These are phyloP conservation scores for Sarocladium kiliense DNA, from an alignment of 2,329 filamentous ascomycete species.

Conservation along the genomic window DNA sequence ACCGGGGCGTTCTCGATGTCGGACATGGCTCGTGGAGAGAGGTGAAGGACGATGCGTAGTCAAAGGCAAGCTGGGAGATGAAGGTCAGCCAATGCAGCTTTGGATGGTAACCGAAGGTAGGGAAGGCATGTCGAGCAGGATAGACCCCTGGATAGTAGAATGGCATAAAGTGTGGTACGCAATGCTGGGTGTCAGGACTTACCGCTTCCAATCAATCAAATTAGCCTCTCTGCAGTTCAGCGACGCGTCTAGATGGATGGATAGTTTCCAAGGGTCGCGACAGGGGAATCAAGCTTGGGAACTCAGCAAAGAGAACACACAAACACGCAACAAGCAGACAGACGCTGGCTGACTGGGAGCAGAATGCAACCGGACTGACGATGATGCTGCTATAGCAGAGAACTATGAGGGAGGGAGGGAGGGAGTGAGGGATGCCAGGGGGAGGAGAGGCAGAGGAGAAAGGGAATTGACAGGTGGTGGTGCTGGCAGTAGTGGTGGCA, in stretches of 20 bases:
- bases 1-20: conserved; percentile 42
- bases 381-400: not conserved
- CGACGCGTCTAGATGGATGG: not conserved
- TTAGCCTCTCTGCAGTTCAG: not conserved
- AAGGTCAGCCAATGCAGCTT: not conserved
- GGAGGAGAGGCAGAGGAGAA: not conserved
- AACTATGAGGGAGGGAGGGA: not conserved
- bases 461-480: not conserved
- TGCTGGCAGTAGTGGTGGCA: not conserved
- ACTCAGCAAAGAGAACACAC: conserved; percentile 1
- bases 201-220: not conserved
- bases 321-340: not conserved
- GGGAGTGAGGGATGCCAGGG: conserved; percentile 7
- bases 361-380: not conserved
- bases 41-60: not conserved
- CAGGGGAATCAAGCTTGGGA: not conserved
- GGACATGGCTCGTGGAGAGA: conserved; percentile 32
- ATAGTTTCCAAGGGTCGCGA: too few species aligned
- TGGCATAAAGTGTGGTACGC: not conserved
- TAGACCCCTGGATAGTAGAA: too few species aligned
- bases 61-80: conserved; percentile 1
- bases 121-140: too few species aligned
- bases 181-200: not conserved
- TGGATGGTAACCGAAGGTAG: not conserved
- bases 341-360: not conserved